phyloP scores from a whole-genome alignment of 2,329 filamentous ascomycete genomes.

The Pyrenophora graminea region DNA sequence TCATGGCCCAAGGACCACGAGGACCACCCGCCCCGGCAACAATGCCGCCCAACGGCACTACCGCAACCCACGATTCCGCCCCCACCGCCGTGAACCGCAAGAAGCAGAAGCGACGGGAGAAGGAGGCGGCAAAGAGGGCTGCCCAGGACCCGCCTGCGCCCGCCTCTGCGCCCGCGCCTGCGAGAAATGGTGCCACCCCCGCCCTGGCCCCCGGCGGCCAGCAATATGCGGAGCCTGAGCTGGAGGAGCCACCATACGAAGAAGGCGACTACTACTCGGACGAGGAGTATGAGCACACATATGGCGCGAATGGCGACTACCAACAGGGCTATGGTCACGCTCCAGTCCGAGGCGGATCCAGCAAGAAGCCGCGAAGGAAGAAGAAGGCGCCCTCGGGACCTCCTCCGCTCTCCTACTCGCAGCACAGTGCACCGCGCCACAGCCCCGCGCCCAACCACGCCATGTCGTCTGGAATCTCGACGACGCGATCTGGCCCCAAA shows the following conservation, averaged over 20 bases:
- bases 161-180: conserved; percentile 19
- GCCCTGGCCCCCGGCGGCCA: conserved; percentile 16
- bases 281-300: conserved; percentile 43
- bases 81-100: conserved; percentile 76
- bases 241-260: conserved; percentile 48
- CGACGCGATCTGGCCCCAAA: conserved; percentile 52
- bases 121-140: conserved; percentile 69
- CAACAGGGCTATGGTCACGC: conserved; percentile 31
- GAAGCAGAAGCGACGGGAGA: conserved; percentile 91
- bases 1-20: conserved; percentile 46
- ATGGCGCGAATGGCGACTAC: conserved; percentile 41
- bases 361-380: conserved; percentile 69
- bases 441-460: conserved; percentile 48
- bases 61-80: conserved; percentile 40
- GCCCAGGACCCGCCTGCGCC: conserved; percentile 41
- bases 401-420: conserved; percentile 37
- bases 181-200: conserved; percentile 36
- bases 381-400: conserved; percentile 56
- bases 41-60: conserved; percentile 45
- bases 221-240: conserved; percentile 51
- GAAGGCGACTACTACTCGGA: conserved; percentile 50
- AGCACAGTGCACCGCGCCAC: conserved; percentile 37
- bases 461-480: conserved; percentile 47
- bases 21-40: conserved; percentile 36
- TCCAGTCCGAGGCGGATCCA: conserved; percentile 21